A percentile compares a stretch with the other conserved stretches of the same genome.
Evolutionary conservation across 2,329 filamentous ascomycete genomes (phyloP).

Genomic region (Penicillium sp.): DNA sequence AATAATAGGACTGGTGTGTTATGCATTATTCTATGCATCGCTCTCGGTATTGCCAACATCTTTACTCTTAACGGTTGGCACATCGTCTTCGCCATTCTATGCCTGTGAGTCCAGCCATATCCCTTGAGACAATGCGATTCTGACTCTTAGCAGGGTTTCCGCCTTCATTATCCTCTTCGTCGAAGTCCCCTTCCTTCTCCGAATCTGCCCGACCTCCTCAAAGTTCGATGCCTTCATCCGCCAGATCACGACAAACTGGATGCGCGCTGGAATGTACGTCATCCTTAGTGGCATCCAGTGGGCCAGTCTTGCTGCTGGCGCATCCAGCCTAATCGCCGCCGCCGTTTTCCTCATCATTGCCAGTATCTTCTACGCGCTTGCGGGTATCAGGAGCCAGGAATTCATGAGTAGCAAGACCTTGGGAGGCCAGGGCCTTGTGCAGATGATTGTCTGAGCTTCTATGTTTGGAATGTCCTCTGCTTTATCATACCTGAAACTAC

Average conservation of each 20-base stretch:
- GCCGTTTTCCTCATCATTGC: conserved; percentile 76
- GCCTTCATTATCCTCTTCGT: conserved; percentile 74
- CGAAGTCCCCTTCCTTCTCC: conserved; percentile 88
- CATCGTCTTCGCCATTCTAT: conserved; percentile 58
- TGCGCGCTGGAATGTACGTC: conserved; percentile 82
- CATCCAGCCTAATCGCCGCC: conserved; percentile 76
- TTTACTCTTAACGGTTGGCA: conserved; percentile 56
- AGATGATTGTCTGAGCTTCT: conserved; percentile 79
- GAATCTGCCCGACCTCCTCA: conserved; percentile 92
- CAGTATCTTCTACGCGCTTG: conserved; percentile 65
- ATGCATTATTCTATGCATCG: conserved; percentile 62
- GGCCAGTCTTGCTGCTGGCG: conserved; percentile 63
- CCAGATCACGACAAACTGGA: conserved; percentile 91
- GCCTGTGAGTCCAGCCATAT: conserved; percentile 46
- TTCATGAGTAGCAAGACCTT: conserved; percentile 77
- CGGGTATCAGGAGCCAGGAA: conserved; percentile 44
- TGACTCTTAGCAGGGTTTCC: conserved; percentile 57
- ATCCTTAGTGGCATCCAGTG: conserved; percentile 80
- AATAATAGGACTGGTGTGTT: conserved; percentile 48
- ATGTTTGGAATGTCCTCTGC: conserved; percentile 1
- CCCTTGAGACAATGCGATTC: conserved; percentile 26
- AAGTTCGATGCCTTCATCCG: conserved; percentile 87
- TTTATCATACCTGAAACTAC: neutral
- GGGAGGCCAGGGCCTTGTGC: conserved; percentile 85
- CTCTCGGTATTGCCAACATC: conserved; percentile 64